A percentile compares a stretch with the other conserved stretches of the same genome.
Conservation (phyloP, 805 yeast species). For the Ascoidea tarda region DNA sequence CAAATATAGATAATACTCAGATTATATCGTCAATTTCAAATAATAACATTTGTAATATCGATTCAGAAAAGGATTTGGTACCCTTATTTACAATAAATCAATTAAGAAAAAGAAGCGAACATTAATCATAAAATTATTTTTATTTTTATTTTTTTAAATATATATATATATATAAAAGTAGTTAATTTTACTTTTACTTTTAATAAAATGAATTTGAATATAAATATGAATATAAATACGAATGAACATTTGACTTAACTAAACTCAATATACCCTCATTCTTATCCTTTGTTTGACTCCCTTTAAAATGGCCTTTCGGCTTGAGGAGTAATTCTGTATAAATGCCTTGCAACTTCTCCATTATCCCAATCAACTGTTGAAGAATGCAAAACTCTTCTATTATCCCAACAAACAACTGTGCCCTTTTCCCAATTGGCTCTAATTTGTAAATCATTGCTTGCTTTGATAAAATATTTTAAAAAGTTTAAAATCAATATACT, state of each 20-base stretch:
- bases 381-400: conserved; percentile 55
- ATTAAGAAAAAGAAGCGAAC: conserved; percentile 54
- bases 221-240: no score
- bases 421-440: conserved; percentile 61
- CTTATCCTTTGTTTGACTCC: no score
- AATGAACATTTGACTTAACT: no score
- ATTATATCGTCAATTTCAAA: conserved; percentile 14
- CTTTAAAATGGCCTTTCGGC: conserved; percentile 45
- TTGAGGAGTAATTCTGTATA: conserved; percentile 57
- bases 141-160: no score
- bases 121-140: conserved; percentile 19
- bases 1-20: conserved; percentile 17
- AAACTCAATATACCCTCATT: no score
- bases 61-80: conserved; percentile 20
- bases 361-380: conserved; percentile 58
- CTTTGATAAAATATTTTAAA: conserved; percentile 37
- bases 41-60: conserved; percentile 12
- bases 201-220: no score
- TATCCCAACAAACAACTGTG: conserved; percentile 69
- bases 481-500: conserved; percentile 44
- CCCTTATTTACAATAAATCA: conserved; percentile 40
- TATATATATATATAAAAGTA: no score
- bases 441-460: conserved; percentile 47
- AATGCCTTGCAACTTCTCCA: conserved; percentile 55
- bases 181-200: no score